Evolutionary conservation across 1,284 basidiomycete species (phyloP), one percentile per base, ranked within the genome.

Genomic region (Meira miltonrushii): DNA sequence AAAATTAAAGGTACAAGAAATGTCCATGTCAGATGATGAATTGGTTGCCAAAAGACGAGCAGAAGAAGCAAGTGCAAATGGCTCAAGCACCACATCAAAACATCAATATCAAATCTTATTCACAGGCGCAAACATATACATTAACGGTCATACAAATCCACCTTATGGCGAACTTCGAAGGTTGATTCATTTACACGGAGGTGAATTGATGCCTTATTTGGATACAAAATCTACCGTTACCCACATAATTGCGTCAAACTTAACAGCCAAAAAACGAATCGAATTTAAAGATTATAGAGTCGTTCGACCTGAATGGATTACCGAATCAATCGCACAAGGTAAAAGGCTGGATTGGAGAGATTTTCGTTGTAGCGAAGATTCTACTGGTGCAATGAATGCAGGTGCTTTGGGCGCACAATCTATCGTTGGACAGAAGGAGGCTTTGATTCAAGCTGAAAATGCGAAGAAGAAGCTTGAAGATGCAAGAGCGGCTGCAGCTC

Each of bases 251-350:
- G 93, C 94, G 0, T 88, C 87, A 59, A 87, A 89, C 21, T 83
- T 98, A 38, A 96, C 94, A 0, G 87, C 91, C 0, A 86, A 86
- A 55, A 97, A 97, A 79, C 83, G 90, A 50, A 84, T 85, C 49
- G 92, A 95, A 69, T 95, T 93, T 78, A 84, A 87, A 72, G 80
- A 87, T 54, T 88, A 94, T 85, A 93, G 90, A 73, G 87, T 96
- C 11, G 91, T 89, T 33, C 82, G 82, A 39, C 91, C 92, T 0
- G 87, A 87, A 60, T 98, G 93, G 92, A 82, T 98, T 8, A 80
- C 87, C 10, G 85, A 92, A 33, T 91, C 88, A 66, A 84, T 84
- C 28, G 80, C 85, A 58, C 82, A 82, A 8, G 86, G 85, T 0
- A 78, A 80, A 9, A 81, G 93, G n/a, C 82, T 91, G 1, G 84